Percentiles rank a stretch among this genome's conserved stretches.
phyloP scores from a whole-genome alignment of 108 stramenopile species.

The Nitzschia sp. region DNA sequence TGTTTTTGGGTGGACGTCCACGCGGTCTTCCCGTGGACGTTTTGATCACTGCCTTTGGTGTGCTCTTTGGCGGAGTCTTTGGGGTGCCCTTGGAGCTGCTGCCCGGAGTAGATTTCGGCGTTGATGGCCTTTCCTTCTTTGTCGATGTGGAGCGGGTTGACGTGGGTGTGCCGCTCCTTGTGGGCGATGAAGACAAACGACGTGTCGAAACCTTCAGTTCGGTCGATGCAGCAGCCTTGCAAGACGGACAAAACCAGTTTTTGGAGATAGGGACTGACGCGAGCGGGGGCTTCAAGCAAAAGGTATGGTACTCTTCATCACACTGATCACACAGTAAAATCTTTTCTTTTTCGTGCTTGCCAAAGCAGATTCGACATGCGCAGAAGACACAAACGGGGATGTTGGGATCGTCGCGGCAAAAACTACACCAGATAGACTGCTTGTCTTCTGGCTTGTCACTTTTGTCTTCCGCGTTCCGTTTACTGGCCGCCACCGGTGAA shows the following conservation, averaged over 20 bases:
- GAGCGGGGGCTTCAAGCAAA: constrained; percentile 46
- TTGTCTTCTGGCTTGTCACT: neutral
- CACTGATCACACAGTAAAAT: constrained; percentile 44
- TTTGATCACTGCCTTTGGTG: constrained; percentile 1
- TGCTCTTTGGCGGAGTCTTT: neutral
- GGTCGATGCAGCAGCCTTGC: constrained; percentile 9
- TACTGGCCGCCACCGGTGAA: neutral
- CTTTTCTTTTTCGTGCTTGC: constrained; percentile 67
- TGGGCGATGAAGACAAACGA: neutral
- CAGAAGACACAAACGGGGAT: constrained; percentile 82
- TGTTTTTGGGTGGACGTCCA: constrained; percentile 36
- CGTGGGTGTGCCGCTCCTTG: neutral
- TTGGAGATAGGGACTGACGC: constrained; percentile 37
- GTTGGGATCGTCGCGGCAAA: constrained; percentile 65
- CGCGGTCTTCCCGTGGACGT: constrained; percentile 24
- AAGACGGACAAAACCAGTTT: constrained; percentile 61
- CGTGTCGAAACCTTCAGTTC: neutral
- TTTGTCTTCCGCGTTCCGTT: constrained; percentile 1
- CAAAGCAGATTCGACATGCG: constrained; percentile 82
- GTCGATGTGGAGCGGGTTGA: neutral
- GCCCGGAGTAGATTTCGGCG: constrained; percentile 15
- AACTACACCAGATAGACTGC: constrained; percentile 36
- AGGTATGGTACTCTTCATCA: constrained; percentile 58
- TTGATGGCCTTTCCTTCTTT: constrained; percentile 1
- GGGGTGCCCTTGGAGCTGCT: neutral